Evolutionary conservation across 2,329 filamentous ascomycete genomes (phyloP), one percentile per base, ranked within the genome.

Genomic region (Fusarium sp.): DNA sequence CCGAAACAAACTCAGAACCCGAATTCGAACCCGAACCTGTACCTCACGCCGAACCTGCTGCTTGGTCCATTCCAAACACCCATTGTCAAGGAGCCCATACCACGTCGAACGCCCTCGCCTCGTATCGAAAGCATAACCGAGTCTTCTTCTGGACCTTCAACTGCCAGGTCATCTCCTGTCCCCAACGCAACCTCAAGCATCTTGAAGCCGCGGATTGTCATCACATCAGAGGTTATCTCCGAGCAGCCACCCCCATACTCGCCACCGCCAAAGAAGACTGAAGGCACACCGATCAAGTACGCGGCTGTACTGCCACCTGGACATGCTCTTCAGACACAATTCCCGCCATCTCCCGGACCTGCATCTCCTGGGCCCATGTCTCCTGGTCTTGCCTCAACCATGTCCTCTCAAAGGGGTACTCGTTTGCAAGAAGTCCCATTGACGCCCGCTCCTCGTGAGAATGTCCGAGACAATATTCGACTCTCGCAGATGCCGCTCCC

Each of bases 351-450:
- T 5, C 88, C 89, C 0, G 85, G 85, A 0, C 88, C 88, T 2
- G 25, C 84, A 1, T 88, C 89, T 6, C 88, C 89, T 0, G 85
- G 86, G 0, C 88, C 88, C 2, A 78, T 87, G 0, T 90, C 90
- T 1, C 89, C 90, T 2, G 89, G 84, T 0, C 79, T 91, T 38
- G 83, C 88, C 36, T 83, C 83, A 13, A 86, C 86, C 0, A 91
- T 91, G 83, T 86, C 85, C 10, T 87, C 88, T 0, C 85, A 87
- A 61, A 86, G 89, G 1, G 86, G 83, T 2, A 87, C 90, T 46
- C 83, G 81, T 20, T 82, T 92, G 81, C 83, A 84, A 1, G 84
- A 89, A 9, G 85, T 91, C 11, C 85, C 86, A 1, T 76, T 87
- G 25, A 86, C 84, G 0, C 84, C 85, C 4, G 74, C 79, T 4